Evolutionary conservation across 345 rosid species (phyloP).

Genomic region (Aquilaria sinensis): DNA sequence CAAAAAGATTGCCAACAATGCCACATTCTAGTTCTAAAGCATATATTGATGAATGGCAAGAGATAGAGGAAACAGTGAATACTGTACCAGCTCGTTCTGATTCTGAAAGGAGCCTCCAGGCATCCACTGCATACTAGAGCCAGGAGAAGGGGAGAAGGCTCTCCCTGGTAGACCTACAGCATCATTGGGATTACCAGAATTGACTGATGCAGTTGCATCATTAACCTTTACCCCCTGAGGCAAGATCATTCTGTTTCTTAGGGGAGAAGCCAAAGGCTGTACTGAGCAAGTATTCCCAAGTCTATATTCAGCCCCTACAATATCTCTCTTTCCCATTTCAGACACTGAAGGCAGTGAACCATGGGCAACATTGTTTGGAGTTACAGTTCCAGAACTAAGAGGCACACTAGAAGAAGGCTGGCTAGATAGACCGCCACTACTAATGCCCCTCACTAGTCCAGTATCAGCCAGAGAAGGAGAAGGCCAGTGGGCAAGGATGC

Average conservation of each 20-base stretch:
- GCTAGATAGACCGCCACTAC: conserved; percentile 53
- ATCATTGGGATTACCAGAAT: conserved; percentile 51
- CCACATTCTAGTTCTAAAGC: too few species aligned
- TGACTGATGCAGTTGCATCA: conserved; percentile 64
- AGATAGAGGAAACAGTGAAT: conserved; percentile 1
- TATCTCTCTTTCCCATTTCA: conserved; percentile 76
- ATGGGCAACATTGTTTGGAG: conserved; percentile 55
- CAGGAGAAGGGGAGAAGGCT: conserved; percentile 73
- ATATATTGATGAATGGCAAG: conserved; percentile 5
- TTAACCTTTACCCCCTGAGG: conserved; percentile 61
- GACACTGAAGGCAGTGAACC: conserved; percentile 56
- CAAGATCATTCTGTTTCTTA: conserved; percentile 68
- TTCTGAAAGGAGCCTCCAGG: conserved; percentile 83
- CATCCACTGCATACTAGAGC: conserved; percentile 83
- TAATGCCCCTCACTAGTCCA: conserved; percentile 49
- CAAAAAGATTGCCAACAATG: too few species aligned
- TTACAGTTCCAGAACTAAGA: conserved; percentile 40
- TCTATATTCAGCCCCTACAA: conserved; percentile 71
- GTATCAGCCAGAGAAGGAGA: conserved; percentile 64
- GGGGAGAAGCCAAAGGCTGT: conserved; percentile 69
- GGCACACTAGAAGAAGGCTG: conserved; percentile 52
- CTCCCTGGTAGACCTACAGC: conserved; percentile 50
- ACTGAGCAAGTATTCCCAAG: conserved; percentile 48
- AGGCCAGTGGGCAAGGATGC: conserved; percentile 51
- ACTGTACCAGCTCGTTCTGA: conserved; percentile 72